Conservation (phyloP, 164 flowering plant genomes). For the Macadamia tetraphylla region DNA sequence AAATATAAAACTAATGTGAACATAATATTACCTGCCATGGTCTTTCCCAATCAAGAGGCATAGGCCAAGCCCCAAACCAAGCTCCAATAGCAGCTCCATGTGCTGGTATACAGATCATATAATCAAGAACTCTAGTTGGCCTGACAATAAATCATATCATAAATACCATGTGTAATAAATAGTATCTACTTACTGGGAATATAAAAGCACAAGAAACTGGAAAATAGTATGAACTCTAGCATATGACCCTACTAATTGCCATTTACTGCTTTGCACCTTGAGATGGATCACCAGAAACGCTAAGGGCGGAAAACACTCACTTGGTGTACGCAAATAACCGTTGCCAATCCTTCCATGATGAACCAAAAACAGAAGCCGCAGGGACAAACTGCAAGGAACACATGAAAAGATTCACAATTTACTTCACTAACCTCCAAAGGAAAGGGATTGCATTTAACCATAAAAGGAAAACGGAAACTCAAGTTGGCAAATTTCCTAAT, state of each 20-base stretch:
- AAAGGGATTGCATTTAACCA: neutral
- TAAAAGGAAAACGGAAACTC: neutral
- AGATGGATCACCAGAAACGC: neutral
- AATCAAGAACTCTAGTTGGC: constrained; percentile 51
- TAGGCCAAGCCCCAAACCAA: constrained; percentile 99
- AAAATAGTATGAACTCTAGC: neutral
- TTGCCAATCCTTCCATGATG: constrained; percentile 81
- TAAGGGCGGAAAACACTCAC: constrained; percentile 29
- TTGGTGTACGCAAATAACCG: constrained; percentile 61
- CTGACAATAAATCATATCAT: constrained; percentile 30
- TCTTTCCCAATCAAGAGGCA: constrained; percentile 99
- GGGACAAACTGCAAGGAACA: constrained; percentile 61
- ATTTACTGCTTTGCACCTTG: neutral
- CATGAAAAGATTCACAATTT: neutral
- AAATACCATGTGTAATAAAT: neutral
- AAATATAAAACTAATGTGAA: neutral
- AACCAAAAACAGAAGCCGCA: constrained; percentile 73
- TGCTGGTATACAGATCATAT: constrained; percentile 74
- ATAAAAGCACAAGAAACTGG: neutral
- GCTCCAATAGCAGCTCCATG: constrained; percentile 89
- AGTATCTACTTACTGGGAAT: neutral
- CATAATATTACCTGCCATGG: constrained; percentile 80
- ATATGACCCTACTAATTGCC: neutral
- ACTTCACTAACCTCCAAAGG: constrained; percentile 5
- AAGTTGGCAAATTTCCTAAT: neutral